Evolutionary conservation across 2,329 filamentous ascomycete genomes (phyloP).

Genomic region (Fusarium oxysporum): DNA sequence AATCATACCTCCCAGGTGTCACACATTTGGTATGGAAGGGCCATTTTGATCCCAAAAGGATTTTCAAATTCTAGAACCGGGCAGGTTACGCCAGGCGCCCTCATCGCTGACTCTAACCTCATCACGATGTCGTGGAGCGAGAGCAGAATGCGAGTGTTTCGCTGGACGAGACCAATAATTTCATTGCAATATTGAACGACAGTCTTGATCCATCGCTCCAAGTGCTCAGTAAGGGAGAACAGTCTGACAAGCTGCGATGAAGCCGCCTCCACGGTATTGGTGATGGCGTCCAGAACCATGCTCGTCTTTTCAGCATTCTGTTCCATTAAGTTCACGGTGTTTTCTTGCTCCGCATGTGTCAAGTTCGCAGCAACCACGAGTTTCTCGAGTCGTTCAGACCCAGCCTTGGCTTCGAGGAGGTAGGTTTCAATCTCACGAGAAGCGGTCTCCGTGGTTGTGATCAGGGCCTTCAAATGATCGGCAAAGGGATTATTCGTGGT

Average conservation of each 20-base stretch:
- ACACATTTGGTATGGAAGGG: too few species aligned
- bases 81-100: too few species aligned
- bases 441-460: neutral
- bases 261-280: neutral
- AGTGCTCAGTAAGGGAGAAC: neutral
- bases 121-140: too few species aligned
- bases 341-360: neutral
- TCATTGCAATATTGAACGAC: too few species aligned
- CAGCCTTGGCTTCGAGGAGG: neutral
- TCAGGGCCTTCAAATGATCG: neutral
- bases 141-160: too few species aligned
- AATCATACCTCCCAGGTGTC: too few species aligned
- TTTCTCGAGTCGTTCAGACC: neutral
- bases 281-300: neutral
- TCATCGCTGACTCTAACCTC: too few species aligned
- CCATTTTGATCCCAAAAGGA: too few species aligned
- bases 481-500: neutral
- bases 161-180: too few species aligned
- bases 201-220: neutral
- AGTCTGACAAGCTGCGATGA: neutral
- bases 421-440: neutral
- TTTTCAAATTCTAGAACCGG: too few species aligned
- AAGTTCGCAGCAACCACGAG: neutral
- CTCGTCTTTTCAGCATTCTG: neutral
- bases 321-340: neutral